Conservation (phyloP, 768 basidiomycete genomes). For the Mycena indigotica region DNA sequence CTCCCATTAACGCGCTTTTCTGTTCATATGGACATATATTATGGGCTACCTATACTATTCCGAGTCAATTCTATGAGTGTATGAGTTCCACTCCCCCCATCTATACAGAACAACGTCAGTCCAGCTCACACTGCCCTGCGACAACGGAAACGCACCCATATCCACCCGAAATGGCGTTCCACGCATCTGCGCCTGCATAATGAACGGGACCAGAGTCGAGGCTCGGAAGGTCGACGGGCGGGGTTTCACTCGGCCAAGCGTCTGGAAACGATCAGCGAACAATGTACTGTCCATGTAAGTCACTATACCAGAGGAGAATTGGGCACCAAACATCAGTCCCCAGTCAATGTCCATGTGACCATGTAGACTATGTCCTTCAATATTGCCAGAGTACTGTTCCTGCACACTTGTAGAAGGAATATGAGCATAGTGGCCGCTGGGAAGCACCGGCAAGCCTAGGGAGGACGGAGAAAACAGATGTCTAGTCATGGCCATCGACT, state of each 20-base stretch:
- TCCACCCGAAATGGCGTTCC: background rate
- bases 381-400: too few species aligned
- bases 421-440: background rate
- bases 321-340: background rate
- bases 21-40: too few species aligned
- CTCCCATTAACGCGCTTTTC: too few species aligned
- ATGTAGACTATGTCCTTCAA: too few species aligned
- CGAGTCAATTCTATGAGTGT: background rate
- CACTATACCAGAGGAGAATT: background rate
- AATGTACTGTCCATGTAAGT: background rate
- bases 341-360: background rate
- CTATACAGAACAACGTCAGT: too few species aligned
- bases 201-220: background rate
- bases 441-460: background rate
- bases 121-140: too few species aligned
- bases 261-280: background rate
- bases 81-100: background rate
- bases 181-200: background rate
- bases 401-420: too few species aligned
- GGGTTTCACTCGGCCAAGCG: background rate
- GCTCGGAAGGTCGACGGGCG: background rate
- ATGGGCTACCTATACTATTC: too few species aligned
- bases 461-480: background rate
- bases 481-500: background rate
- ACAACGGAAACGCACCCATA: background rate